A percentile compares a stretch with the other conserved stretches of the same genome.
These are phyloP conservation scores for Tillandsia leiboldiana DNA, from an alignment of 176 grass and related monocot genomes.

Conservation along the genomic window DNA sequence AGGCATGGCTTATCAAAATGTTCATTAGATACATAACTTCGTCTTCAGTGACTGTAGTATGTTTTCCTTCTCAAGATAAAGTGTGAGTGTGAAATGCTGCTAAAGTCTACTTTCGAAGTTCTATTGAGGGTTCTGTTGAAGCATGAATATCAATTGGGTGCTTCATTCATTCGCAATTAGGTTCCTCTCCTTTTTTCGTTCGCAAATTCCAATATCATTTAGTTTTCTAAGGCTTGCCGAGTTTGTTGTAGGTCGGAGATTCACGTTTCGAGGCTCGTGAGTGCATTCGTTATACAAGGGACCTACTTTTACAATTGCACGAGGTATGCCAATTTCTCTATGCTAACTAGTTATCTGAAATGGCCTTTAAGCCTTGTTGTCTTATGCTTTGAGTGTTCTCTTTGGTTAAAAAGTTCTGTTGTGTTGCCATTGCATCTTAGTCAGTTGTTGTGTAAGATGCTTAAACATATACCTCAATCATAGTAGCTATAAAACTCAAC, in stretches of 20 bases:
- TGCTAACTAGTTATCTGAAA: not conserved
- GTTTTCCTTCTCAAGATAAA: not conserved
- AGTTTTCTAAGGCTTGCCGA: not conserved
- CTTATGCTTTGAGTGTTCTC: not conserved
- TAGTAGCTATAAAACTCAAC: not conserved
- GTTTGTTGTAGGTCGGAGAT: slow-evolving; percentile 49
- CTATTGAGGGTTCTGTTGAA: not conserved
- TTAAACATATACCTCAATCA: not conserved
- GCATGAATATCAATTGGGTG: not conserved
- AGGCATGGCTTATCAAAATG: not conserved
- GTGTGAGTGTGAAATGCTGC: not conserved
- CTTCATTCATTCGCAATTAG: not conserved
- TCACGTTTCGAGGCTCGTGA: slow-evolving; percentile 53
- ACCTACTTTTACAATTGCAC: slow-evolving; percentile 68
- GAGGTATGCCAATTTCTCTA: slow-evolving; percentile 32
- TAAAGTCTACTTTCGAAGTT: not conserved
- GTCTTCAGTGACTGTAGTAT: not conserved
- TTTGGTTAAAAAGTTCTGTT: not conserved
- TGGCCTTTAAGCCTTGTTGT: slow-evolving; percentile 9
- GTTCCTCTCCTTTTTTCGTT: not conserved
- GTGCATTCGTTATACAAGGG: slow-evolving; percentile 63
- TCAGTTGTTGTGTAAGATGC: not conserved
- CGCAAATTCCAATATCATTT: too few relatives aligned
- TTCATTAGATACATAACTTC: not conserved
- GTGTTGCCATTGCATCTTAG: not conserved